These are phyloP conservation scores for Brettanomyces sp. DNA, from an alignment of 805 yeast genomes.

Conservation along the genomic window DNA sequence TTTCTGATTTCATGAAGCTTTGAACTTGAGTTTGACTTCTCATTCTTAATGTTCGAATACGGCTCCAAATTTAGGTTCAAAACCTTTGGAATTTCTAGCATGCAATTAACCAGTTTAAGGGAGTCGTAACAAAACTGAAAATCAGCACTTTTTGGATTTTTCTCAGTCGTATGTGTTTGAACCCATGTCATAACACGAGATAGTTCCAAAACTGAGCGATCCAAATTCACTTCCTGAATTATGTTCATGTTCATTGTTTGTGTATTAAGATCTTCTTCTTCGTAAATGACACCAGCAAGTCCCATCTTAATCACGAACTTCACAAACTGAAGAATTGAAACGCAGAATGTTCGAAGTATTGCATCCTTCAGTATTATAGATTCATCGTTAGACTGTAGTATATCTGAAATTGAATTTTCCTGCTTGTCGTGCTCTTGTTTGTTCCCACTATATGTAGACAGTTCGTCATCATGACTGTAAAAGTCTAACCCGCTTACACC, in stretches of 20 bases:
- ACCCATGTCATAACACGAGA: constrained; percentile 28
- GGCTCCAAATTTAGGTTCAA: constrained; percentile 1
- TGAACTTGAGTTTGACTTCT: neutral
- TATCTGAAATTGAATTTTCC: too few relatives aligned
- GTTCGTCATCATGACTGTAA: neutral
- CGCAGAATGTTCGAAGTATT: constrained; percentile 40
- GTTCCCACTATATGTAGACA: too few relatives aligned
- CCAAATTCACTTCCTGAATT: constrained; percentile 3
- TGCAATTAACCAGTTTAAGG: neutral
- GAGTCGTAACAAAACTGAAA: neutral
- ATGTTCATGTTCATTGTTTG: constrained; percentile 47
- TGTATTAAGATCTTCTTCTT: constrained; percentile 68
- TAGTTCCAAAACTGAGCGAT: constrained; percentile 19
- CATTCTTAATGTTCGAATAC: neutral
- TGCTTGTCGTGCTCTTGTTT: too few relatives aligned
- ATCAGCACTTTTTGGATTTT: neutral
- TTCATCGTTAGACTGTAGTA: too few relatives aligned
- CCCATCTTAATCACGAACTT: constrained; percentile 39
- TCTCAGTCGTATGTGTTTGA: neutral
- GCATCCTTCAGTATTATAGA: constrained; percentile 27
- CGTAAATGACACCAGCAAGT: constrained; percentile 49
- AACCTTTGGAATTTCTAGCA: constrained; percentile 2
- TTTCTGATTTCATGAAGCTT: neutral
- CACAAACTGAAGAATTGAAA: constrained; percentile 48
- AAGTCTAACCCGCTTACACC: constrained; percentile 7